A percentile compares a stretch with the other conserved stretches of the same genome.
These are phyloP conservation scores for Fusarium tricinctum DNA, from an alignment of 2,329 filamentous ascomycete species.

Conservation along the genomic window DNA sequence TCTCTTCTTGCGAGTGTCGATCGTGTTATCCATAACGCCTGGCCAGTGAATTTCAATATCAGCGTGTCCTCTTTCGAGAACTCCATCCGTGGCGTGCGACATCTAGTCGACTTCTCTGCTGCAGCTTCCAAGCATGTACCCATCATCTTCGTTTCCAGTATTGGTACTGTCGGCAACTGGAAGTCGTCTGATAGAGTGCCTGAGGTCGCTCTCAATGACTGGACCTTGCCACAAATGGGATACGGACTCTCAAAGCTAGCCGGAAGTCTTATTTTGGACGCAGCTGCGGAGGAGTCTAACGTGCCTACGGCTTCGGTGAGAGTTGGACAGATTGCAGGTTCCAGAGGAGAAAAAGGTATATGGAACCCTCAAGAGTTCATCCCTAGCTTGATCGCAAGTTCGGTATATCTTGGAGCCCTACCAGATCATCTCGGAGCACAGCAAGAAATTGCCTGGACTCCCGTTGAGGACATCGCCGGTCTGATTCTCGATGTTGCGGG, in stretches of 20 bases:
- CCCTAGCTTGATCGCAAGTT: conserved; percentile 17
- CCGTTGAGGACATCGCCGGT: neutral
- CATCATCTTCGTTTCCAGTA: neutral
- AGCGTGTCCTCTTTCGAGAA: conserved; percentile 10
- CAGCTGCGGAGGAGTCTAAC: accelerated
- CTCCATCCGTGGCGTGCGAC: neutral
- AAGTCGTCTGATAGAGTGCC: accelerated
- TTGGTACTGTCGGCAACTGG: neutral
- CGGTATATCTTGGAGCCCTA: conserved; percentile 1
- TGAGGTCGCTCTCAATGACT: neutral
- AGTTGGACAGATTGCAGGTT: conserved; percentile 18
- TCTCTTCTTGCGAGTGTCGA: neutral
- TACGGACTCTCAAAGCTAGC: conserved; percentile 12
- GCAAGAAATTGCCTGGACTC: conserved; percentile 2
- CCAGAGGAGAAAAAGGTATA: neutral
- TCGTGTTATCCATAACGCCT: conserved; percentile 13
- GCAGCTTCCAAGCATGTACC: neutral
- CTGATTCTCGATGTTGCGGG: conserved; percentile 4
- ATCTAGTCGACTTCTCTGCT: neutral
- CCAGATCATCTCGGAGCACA: neutral
- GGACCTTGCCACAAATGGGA: neutral
- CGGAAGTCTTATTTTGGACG: neutral
- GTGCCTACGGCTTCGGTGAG: neutral
- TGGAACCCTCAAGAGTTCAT: conserved; percentile 21
- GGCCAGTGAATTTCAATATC: conserved; percentile 29